These are phyloP conservation scores for Bipolaris bicolor DNA, from an alignment of 2,329 filamentous ascomycete genomes.

Conservation along the genomic window DNA sequence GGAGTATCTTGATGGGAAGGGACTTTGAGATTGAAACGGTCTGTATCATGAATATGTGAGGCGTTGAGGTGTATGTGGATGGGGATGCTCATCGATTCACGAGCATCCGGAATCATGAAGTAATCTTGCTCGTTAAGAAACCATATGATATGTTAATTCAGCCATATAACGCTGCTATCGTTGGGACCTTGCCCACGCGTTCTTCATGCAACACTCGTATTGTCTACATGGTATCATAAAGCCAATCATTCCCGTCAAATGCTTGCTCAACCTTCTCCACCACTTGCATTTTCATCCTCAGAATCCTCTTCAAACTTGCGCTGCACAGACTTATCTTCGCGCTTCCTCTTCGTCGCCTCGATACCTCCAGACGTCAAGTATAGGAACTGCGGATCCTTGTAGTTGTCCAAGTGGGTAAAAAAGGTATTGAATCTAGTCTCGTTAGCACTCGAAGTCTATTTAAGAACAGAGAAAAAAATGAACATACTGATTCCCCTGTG, in stretches of 20 bases:
- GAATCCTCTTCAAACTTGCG: slow-evolving; percentile 42
- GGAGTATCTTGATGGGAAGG: slow-evolving; percentile 45
- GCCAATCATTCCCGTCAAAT: no score
- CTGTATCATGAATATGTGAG: background rate
- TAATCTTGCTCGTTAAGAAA: no score
- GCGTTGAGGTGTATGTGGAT: background rate
- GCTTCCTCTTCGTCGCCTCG: slow-evolving; percentile 48
- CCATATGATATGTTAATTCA: no score
- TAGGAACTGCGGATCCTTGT: slow-evolving; percentile 56
- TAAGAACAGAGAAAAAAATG: background rate
- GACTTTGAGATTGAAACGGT: slow-evolving; percentile 7
- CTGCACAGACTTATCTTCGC: slow-evolving; percentile 36
- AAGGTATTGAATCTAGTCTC: slow-evolving; percentile 53
- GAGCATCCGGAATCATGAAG: no score
- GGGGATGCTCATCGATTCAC: no score
- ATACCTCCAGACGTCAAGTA: slow-evolving; percentile 58
- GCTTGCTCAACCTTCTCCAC: slow-evolving; percentile 37
- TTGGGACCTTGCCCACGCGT: background rate
- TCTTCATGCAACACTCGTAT: no score
- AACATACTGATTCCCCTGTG: slow-evolving; percentile 82
- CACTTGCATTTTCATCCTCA: slow-evolving; percentile 45
- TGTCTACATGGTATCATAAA: no score
- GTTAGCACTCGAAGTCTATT: slow-evolving; percentile 5
- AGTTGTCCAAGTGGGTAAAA: slow-evolving; percentile 59
- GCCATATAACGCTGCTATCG: no score